Evolutionary conservation across 371 early-diverging fungal genomes (phyloP).

Genomic region (Mucor mucedo): DNA sequence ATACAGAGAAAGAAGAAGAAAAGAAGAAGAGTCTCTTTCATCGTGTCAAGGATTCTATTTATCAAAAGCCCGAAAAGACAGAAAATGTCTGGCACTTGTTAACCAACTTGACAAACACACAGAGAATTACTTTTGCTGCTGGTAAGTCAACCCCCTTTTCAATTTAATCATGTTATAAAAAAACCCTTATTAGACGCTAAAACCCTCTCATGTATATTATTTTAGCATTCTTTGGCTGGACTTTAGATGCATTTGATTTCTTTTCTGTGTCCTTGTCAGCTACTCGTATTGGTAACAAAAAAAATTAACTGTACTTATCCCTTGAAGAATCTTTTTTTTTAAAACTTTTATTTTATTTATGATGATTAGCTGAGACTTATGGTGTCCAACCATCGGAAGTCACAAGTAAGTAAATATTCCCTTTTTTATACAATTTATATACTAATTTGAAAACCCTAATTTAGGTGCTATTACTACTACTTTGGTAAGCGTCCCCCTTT

Average conservation of each 20-base stretch:
- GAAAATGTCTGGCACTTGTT: conserved; percentile 41
- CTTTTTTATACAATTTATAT: conserved; percentile 2
- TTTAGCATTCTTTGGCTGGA: conserved; percentile 73
- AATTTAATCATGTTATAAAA: no score
- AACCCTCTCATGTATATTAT: background rate
- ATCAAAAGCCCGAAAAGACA: conserved; percentile 41
- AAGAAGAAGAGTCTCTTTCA: conserved; percentile 20
- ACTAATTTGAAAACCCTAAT: conserved; percentile 11
- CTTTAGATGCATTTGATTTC: conserved; percentile 77
- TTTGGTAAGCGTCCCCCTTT: conserved; percentile 26
- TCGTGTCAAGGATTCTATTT: conserved; percentile 33
- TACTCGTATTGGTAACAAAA: conserved; percentile 41
- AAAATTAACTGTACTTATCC: background rate
- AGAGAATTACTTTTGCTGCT: conserved; percentile 49
- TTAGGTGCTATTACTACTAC: conserved; percentile 52
- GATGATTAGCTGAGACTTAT: conserved; percentile 56
- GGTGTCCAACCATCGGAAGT: conserved; percentile 58
- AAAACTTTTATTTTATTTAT: background rate
- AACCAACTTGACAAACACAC: conserved; percentile 40
- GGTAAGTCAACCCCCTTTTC: no score
- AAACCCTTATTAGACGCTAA: background rate
- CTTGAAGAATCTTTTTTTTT: no score
- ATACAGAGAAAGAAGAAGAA: background rate
- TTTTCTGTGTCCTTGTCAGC: conserved; percentile 62
- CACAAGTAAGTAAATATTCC: conserved; percentile 42